These are phyloP conservation scores for Pichia sp. DNA, from an alignment of 1,139 yeast species.

Conservation along the genomic window DNA sequence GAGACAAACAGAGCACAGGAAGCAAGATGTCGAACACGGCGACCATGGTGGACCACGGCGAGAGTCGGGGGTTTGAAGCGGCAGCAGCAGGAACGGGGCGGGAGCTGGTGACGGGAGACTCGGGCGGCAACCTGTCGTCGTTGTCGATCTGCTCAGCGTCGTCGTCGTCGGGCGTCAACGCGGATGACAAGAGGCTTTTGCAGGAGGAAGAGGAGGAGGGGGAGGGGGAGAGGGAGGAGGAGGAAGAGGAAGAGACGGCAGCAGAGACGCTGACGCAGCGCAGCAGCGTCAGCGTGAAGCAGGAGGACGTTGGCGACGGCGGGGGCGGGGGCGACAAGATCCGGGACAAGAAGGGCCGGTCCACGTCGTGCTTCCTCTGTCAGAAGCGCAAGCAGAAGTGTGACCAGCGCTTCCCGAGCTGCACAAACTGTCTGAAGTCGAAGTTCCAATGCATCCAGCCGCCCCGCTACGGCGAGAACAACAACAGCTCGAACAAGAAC, in stretches of 20 bases:
- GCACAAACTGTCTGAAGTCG: slow-evolving; percentile 59
- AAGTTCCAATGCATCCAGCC: slow-evolving; percentile 57
- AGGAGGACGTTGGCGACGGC: not conserved
- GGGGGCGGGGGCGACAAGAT: not conserved
- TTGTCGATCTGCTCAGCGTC: not conserved
- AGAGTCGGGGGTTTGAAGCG: not conserved
- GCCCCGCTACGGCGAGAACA: slow-evolving; percentile 41
- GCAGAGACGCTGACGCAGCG: not conserved
- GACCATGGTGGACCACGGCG: not conserved
- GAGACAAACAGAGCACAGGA: too few species aligned
- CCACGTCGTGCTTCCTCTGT: slow-evolving; percentile 49
- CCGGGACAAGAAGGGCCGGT: slow-evolving; percentile 39
- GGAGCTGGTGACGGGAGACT: not conserved
- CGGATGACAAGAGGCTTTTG: not conserved
- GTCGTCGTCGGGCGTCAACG: not conserved
- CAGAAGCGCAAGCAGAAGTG: slow-evolving; percentile 54
- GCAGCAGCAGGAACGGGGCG: not conserved
- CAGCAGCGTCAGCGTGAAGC: not conserved
- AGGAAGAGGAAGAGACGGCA: not conserved
- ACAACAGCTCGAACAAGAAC: slow-evolving; percentile 33
- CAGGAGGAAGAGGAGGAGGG: not conserved
- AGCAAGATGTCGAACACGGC: not conserved
- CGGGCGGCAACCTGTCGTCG: not conserved
- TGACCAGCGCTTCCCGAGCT: slow-evolving; percentile 56
- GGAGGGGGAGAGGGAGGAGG: not conserved